Conservation (phyloP, 208 protist genomes). For the Wallacemonas sp. region DNA sequence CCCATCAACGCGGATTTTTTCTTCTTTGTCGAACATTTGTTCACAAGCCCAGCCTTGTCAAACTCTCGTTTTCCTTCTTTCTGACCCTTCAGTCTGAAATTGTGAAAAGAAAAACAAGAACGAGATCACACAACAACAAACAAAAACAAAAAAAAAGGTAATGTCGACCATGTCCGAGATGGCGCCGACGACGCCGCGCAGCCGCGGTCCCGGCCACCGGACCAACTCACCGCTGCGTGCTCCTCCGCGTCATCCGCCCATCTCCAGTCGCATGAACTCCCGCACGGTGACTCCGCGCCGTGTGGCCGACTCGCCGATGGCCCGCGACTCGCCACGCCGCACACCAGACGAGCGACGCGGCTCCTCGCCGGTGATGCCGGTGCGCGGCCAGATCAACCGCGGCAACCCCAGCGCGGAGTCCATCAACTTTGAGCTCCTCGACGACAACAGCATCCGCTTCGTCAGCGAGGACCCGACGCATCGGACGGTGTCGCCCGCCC, state of each 20-base stretch:
- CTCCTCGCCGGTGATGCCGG: slow-evolving; percentile 7
- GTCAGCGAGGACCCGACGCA: slow-evolving; percentile 13
- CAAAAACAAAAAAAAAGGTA: slow-evolving; percentile 9
- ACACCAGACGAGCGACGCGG: slow-evolving; percentile 17
- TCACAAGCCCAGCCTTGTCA: background rate
- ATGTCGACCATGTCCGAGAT: slow-evolving; percentile 1
- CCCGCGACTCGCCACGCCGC: background rate
- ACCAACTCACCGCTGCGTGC: slow-evolving; percentile 25
- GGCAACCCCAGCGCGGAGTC: slow-evolving; percentile 25
- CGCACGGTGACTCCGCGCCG: slow-evolving; percentile 32
- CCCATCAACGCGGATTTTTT: background rate
- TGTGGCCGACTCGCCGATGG: background rate
- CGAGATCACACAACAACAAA: slow-evolving; percentile 5
- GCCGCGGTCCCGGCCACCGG: slow-evolving; percentile 43
- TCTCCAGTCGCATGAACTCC: slow-evolving; percentile 20
- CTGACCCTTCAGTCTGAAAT: no score
- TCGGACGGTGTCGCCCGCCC: slow-evolving; percentile 2
- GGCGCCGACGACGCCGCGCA: slow-evolving; percentile 43
- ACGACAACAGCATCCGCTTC: slow-evolving; percentile 29
- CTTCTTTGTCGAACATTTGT: background rate
- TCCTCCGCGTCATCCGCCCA: slow-evolving; percentile 21
- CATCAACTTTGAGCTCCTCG: slow-evolving; percentile 2
- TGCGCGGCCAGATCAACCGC: slow-evolving; percentile 3
- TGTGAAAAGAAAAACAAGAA: slow-evolving; percentile 3
- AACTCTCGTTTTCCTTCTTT: background rate